phyloP scores from a whole-genome alignment of 23 red algal genomes.

The Gracilaria caudata region DNA sequence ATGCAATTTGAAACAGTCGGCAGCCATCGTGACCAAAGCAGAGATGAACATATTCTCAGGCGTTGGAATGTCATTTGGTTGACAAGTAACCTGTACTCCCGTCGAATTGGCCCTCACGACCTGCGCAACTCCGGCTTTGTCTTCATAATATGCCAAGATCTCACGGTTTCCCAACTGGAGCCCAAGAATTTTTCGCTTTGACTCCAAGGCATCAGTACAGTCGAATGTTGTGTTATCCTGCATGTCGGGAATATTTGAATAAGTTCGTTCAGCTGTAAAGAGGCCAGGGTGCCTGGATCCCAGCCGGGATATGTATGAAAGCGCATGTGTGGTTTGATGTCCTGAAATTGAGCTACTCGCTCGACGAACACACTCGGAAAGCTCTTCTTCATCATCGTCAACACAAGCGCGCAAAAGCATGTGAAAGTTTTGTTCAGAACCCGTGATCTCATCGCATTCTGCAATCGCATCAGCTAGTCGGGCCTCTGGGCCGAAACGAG shows the following conservation, averaged over 20 bases:
- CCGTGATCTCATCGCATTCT: constrained; percentile 7
- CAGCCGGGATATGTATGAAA: constrained; percentile 17
- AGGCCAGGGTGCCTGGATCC: constrained; percentile 4
- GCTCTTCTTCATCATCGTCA: constrained; percentile 17
- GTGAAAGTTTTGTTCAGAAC: constrained; percentile 7
- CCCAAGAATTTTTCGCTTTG: constrained; percentile 3
- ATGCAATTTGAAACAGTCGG: constrained; percentile 3
- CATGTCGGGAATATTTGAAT: constrained; percentile 1
- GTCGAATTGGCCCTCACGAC: constrained; percentile 5
- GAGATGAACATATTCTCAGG: constrained; percentile 18
- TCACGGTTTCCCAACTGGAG: constrained; percentile 1
- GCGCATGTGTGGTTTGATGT: neutral
- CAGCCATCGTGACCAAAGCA: neutral
- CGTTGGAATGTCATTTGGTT: neutral
- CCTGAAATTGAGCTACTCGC: constrained; percentile 12
- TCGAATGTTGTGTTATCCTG: neutral
- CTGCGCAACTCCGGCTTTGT: constrained; percentile 10
- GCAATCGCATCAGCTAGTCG: constrained; percentile 1
- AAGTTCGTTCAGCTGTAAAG: neutral
- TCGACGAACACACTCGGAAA: neutral
- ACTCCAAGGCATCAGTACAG: neutral
- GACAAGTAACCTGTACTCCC: constrained; percentile 4
- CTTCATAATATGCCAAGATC: constrained; percentile 11
- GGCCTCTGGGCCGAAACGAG: constrained; percentile 12
- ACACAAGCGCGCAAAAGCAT: constrained; percentile 19